Percentiles rank a stretch among this genome's conserved stretches.
phyloP scores from a whole-genome alignment of 345 rosid genomes.

The Eucalyptus marginata region DNA sequence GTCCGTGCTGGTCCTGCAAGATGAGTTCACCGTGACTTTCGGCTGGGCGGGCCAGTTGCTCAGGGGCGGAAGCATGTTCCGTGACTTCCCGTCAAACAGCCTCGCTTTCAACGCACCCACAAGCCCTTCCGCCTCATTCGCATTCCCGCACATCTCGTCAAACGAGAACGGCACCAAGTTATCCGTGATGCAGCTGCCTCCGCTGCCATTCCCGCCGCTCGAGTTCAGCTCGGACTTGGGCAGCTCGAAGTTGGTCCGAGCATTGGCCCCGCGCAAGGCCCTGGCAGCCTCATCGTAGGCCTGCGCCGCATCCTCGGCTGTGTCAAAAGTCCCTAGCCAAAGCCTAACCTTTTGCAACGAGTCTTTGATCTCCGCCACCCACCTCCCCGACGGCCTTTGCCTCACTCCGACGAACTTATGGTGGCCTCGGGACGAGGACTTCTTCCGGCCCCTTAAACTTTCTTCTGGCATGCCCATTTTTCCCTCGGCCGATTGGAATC shows the following conservation, averaged over 20 bases:
- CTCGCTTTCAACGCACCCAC: neutral
- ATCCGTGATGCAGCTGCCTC: neutral
- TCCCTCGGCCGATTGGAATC: neutral
- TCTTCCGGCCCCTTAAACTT: neutral
- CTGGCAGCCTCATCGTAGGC: constrained; percentile 2
- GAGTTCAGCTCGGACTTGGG: neutral
- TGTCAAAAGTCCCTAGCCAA: constrained; percentile 3
- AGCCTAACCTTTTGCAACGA: constrained; percentile 4
- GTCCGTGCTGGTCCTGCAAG: neutral
- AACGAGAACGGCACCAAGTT: neutral
- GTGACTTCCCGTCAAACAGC: neutral
- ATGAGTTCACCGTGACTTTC: neutral
- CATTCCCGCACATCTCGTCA: neutral
- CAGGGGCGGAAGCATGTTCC: neutral
- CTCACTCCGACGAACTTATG: constrained; percentile 4
- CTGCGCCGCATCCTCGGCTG: neutral
- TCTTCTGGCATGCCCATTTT: neutral
- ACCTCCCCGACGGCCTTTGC: constrained; percentile 5
- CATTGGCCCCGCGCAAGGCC: constrained; percentile 2
- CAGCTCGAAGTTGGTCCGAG: constrained; percentile 2
- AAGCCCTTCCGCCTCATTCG: neutral
- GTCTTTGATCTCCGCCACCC: constrained; percentile 11
- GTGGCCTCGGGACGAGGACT: constrained; percentile 2
- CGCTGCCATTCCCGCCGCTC: neutral
- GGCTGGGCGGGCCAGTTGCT: neutral